These are phyloP conservation scores for Blastomyces parvus DNA, from an alignment of 2,329 filamentous ascomycete species.

Conservation along the genomic window DNA sequence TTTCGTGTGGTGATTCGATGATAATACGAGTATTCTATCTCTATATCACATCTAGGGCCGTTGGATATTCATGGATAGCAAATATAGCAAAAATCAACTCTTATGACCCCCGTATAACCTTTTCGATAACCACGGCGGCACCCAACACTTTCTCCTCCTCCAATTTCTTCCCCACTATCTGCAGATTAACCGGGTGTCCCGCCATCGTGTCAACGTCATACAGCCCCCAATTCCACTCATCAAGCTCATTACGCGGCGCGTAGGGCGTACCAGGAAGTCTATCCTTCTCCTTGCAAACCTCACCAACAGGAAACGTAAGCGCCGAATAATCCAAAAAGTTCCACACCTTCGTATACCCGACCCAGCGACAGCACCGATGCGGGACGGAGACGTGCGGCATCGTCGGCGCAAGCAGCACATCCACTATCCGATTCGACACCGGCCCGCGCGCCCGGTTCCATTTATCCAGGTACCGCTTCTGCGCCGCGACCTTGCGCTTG, in stretches of 20 bases:
- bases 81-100: background rate
- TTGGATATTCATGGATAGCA: background rate
- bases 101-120: slow-evolving; percentile 12
- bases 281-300: slow-evolving; percentile 36
- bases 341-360: slow-evolving; percentile 54
- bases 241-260: slow-evolving; percentile 41
- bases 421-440: slow-evolving; percentile 39
- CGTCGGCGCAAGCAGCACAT: slow-evolving; percentile 49
- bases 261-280: slow-evolving; percentile 30
- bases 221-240: slow-evolving; percentile 44
- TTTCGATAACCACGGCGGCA: slow-evolving; percentile 31
- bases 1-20: background rate
- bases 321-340: slow-evolving; percentile 55
- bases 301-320: slow-evolving; percentile 47
- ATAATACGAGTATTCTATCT: background rate
- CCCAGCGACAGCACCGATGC: slow-evolving; percentile 38
- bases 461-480: slow-evolving; percentile 50
- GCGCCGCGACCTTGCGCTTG: slow-evolving; percentile 44
- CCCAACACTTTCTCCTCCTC: slow-evolving; percentile 49
- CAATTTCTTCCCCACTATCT: slow-evolving; percentile 44
- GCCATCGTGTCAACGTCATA: slow-evolving; percentile 38
- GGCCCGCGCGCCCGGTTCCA: slow-evolving; percentile 44
- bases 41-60: background rate
- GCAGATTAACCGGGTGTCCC: slow-evolving; percentile 44
- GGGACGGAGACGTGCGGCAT: slow-evolving; percentile 50